A percentile compares a stretch with the other conserved stretches of the same genome.
phyloP scores from a whole-genome alignment of 2,329 filamentous ascomycete genomes.

The Diaporthe velutina region DNA sequence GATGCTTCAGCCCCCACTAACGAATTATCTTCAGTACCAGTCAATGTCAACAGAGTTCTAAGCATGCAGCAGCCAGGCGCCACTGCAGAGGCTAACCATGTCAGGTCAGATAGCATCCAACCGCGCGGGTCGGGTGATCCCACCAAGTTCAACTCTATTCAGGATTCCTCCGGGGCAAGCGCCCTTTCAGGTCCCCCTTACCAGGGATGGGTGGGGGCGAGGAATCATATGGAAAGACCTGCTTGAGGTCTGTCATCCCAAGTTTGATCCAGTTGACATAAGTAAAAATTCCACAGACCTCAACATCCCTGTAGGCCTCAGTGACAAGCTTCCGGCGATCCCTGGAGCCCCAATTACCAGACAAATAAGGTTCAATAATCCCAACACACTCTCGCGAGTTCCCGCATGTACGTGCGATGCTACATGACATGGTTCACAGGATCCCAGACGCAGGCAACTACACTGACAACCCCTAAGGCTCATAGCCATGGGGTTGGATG shows the following conservation, averaged over 20 bases:
- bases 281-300: background rate
- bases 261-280: background rate
- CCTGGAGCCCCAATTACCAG: background rate
- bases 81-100: background rate
- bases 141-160: background rate
- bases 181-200: background rate
- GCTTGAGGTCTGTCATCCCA: background rate
- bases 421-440: background rate
- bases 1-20: background rate
- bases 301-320: background rate
- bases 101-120: background rate
- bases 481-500: background rate
- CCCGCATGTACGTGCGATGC: background rate
- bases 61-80: background rate
- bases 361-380: background rate
- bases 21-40: too few relatives aligned
- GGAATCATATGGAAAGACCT: background rate
- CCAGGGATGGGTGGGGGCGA: background rate
- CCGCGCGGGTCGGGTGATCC: background rate
- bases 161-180: background rate
- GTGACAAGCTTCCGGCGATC: background rate
- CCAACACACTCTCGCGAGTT: background rate
- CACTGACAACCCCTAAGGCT: background rate
- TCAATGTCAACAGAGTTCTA: background rate
- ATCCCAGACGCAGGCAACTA: background rate